These are phyloP conservation scores for Acrocalymma vagum DNA, from an alignment of 2,329 filamentous ascomycete genomes.

Conservation along the genomic window DNA sequence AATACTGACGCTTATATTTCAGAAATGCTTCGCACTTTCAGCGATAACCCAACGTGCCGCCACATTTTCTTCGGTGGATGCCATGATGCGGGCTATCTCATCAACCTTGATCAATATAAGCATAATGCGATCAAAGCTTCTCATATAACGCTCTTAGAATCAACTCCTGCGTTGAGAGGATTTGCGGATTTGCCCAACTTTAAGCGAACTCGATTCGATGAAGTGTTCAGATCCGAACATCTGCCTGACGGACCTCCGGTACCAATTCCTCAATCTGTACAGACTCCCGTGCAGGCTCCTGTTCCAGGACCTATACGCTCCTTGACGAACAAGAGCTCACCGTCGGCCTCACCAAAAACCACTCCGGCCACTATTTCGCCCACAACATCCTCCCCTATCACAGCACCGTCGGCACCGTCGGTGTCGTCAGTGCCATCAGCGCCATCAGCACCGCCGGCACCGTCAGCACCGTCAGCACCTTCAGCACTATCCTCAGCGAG, in stretches of 20 bases:
- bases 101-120: constrained; percentile 56
- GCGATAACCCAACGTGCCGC: constrained; percentile 55
- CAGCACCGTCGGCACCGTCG: constrained; percentile 14
- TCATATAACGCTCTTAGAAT: constrained; percentile 56
- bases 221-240: constrained; percentile 52
- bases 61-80: constrained; percentile 59
- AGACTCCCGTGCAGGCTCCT: constrained; percentile 19
- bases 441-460: too few relatives aligned
- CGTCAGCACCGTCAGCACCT: too few relatives aligned
- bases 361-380: constrained; percentile 22
- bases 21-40: constrained; percentile 57
- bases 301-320: constrained; percentile 16
- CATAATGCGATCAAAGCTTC: constrained; percentile 46
- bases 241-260: constrained; percentile 42
- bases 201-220: constrained; percentile 47
- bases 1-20: constrained; percentile 13
- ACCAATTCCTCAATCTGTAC: constrained; percentile 17
- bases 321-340: constrained; percentile 20
- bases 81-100: constrained; percentile 57
- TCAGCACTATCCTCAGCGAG: too few relatives aligned
- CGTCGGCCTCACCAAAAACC: constrained; percentile 19
- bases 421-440: too few relatives aligned
- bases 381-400: constrained; percentile 29
- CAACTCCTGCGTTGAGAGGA: constrained; percentile 50
- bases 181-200: constrained; percentile 52